phyloP scores from a whole-genome alignment of 805 yeast genomes.

The Candida golubevii region DNA sequence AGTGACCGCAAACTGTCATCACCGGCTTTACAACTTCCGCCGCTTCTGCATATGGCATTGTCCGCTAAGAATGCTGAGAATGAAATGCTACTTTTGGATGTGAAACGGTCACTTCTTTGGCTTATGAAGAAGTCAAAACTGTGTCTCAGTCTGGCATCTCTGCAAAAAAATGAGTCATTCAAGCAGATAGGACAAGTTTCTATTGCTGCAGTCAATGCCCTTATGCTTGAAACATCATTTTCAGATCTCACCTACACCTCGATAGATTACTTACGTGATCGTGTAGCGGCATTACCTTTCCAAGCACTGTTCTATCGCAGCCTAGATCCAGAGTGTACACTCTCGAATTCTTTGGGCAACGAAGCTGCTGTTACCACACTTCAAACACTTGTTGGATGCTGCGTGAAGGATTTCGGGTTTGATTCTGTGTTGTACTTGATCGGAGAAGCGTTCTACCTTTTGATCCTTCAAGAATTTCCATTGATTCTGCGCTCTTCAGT shows the following conservation, averaged over 20 bases:
- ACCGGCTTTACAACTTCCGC: constrained; percentile 9
- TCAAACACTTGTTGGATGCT: constrained; percentile 59
- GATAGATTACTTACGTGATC: constrained; percentile 44
- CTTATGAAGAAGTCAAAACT: constrained; percentile 58
- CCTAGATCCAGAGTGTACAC: constrained; percentile 38
- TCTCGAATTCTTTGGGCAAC: constrained; percentile 38
- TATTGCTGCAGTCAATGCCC: constrained; percentile 51
- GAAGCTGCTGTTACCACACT: constrained; percentile 52
- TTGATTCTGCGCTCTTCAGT: constrained; percentile 43
- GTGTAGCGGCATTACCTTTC: constrained; percentile 39
- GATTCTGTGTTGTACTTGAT: constrained; percentile 61
- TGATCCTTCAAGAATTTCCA: constrained; percentile 62
- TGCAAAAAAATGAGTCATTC: constrained; percentile 35
- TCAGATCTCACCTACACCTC: constrained; percentile 51
- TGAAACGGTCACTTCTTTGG: constrained; percentile 11
- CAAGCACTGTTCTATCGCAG: constrained; percentile 45
- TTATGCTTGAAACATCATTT: constrained; percentile 62
- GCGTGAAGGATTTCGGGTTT: constrained; percentile 78
- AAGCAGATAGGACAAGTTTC: constrained; percentile 54
- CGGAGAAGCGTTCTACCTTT: constrained; percentile 62
- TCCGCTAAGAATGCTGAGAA: constrained; percentile 5
- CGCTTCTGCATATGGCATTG: constrained; percentile 5
- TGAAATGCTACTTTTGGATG: constrained; percentile 8
- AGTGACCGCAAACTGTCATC: constrained; percentile 3
- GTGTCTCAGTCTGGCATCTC: constrained; percentile 45